Conservation (phyloP, 148 eudicot genomes). For the Rhododendron mucronatum region DNA sequence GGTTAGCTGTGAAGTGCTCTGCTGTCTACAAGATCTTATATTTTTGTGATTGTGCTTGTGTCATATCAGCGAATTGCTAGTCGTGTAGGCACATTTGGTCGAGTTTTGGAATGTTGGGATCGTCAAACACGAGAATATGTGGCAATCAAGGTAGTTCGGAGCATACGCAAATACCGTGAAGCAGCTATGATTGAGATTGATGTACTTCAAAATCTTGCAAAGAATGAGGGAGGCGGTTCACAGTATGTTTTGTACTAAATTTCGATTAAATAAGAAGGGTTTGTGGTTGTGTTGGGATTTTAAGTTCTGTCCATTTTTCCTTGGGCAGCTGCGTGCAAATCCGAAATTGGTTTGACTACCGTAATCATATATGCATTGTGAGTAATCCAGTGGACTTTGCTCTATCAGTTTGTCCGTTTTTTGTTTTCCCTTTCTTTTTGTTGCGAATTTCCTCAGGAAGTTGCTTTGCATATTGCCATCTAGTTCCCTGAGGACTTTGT, state of each 20-base stretch:
- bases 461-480: slow-evolving; percentile 2
- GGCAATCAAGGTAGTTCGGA: slow-evolving; percentile 80
- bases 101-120: slow-evolving; percentile 87
- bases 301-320: neutral
- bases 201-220: slow-evolving; percentile 63
- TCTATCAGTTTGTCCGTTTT: neutral
- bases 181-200: slow-evolving; percentile 90
- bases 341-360: slow-evolving; percentile 83
- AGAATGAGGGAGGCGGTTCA: slow-evolving; percentile 50
- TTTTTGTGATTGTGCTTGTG: slow-evolving; percentile 50
- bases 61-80: slow-evolving; percentile 58
- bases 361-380: slow-evolving; percentile 90
- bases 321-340: slow-evolving; percentile 83
- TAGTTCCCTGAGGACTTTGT: neutral
- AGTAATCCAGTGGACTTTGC: slow-evolving; percentile 29
- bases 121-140: slow-evolving; percentile 62
- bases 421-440: neutral
- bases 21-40: slow-evolving; percentile 52
- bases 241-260: slow-evolving; percentile 41
- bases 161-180: slow-evolving; percentile 74
- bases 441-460: neutral
- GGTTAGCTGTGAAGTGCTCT: slow-evolving; percentile 69
- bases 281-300: neutral
- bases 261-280: neutral
- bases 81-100: slow-evolving; percentile 93